A percentile compares a stretch with the other conserved stretches of the same genome.
Conservation (phyloP, 78 protist species). For the Cavenderia fasciculata region DNA sequence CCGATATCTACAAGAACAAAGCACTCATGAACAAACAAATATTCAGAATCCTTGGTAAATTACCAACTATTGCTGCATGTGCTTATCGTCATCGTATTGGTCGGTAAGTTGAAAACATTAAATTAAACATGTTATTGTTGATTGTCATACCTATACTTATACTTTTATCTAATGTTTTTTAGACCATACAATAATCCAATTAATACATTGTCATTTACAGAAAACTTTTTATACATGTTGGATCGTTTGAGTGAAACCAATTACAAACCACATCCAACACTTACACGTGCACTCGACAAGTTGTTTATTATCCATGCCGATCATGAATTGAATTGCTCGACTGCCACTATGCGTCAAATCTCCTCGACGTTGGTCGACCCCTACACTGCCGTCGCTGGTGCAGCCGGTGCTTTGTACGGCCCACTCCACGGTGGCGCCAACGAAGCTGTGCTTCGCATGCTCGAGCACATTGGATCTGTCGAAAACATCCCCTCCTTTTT, state of each 20-base stretch:
- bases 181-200: slow-evolving; percentile 80
- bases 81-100: slow-evolving; percentile 87
- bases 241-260: slow-evolving; percentile 58
- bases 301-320: slow-evolving; percentile 93
- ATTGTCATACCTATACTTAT: background rate
- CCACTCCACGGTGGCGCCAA: slow-evolving; percentile 94
- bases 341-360: slow-evolving; percentile 89
- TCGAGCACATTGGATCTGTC: slow-evolving; percentile 85
- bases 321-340: slow-evolving; percentile 92
- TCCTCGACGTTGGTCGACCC: slow-evolving; percentile 84
- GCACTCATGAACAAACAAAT: slow-evolving; percentile 69
- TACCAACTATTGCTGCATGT: slow-evolving; percentile 87
- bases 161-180: background rate
- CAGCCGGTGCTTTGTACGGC: slow-evolving; percentile 90
- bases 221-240: slow-evolving; percentile 86
- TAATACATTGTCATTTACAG: slow-evolving; percentile 66
- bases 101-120: slow-evolving; percentile 13
- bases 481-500: slow-evolving; percentile 80
- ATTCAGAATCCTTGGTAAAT: slow-evolving; percentile 85
- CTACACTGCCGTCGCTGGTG: slow-evolving; percentile 85
- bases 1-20: slow-evolving; percentile 66
- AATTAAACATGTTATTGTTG: background rate
- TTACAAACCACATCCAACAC: slow-evolving; percentile 78
- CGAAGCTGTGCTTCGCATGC: slow-evolving; percentile 88
- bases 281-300: slow-evolving; percentile 84